Percentiles rank a stretch among this genome's conserved stretches.
Conservation (phyloP, 805 yeast genomes). For the Monosporozyma aquatica region DNA sequence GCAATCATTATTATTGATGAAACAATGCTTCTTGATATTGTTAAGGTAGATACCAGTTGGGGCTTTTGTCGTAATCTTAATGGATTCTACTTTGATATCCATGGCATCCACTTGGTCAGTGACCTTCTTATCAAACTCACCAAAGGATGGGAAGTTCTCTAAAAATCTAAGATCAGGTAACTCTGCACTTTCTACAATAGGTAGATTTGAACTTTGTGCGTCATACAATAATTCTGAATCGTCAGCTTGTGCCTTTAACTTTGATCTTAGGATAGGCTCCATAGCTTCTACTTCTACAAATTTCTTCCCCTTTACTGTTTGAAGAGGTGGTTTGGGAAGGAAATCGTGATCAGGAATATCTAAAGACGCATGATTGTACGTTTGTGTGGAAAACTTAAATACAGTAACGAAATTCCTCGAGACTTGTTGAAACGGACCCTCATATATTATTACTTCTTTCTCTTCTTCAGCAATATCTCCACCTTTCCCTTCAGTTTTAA, state of each 20-base stretch:
- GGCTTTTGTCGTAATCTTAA: conserved; percentile 54
- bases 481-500: conserved; percentile 3
- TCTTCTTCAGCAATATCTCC: conserved; percentile 8
- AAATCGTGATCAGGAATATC: conserved; percentile 3
- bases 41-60: conserved; percentile 68
- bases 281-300: neutral
- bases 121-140: conserved; percentile 39
- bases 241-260: neutral
- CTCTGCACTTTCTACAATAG: conserved; percentile 31
- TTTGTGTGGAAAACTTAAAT: neutral
- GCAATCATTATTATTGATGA: conserved; percentile 59
- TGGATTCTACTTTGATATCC: conserved; percentile 39
- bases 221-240: neutral
- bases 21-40: conserved; percentile 55
- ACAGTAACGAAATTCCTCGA: conserved; percentile 42
- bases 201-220: neutral
- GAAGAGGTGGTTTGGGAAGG: neutral
- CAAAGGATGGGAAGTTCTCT: conserved; percentile 45
- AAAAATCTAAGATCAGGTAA: conserved; percentile 35
- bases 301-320: neutral
- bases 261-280: conserved; percentile 2
- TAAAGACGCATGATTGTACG: neutral
- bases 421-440: conserved; percentile 63
- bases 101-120: conserved; percentile 38
- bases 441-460: conserved; percentile 29